Conservation (phyloP, 1,139 yeast genomes). For the Candida tetrigidarum region DNA sequence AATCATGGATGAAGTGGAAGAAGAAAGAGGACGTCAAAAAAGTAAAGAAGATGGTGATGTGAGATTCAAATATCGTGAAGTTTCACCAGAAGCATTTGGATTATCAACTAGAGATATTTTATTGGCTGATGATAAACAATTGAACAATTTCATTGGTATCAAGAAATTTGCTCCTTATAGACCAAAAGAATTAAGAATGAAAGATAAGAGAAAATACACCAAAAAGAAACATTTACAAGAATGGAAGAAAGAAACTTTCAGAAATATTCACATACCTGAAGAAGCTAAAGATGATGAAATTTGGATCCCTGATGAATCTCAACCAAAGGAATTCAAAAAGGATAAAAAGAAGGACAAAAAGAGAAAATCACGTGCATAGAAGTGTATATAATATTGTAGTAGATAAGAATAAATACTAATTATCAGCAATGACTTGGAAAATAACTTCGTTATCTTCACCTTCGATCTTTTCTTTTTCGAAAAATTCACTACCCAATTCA, state of each 20-base stretch:
- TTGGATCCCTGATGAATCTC: constrained; percentile 35
- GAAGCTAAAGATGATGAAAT: constrained; percentile 38
- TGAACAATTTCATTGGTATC: constrained; percentile 83
- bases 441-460: constrained; percentile 16
- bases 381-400: neutral
- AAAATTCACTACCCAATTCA: constrained; percentile 27
- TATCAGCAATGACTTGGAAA: constrained; percentile 16
- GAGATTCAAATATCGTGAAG: constrained; percentile 87
- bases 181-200: constrained; percentile 68
- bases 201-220: constrained; percentile 83
- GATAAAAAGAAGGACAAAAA: neutral
- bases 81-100: constrained; percentile 93
- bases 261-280: constrained; percentile 50
- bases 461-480: constrained; percentile 16
- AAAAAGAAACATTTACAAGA: constrained; percentile 83
- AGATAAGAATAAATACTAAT: neutral
- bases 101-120: constrained; percentile 85
- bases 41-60: constrained; percentile 38
- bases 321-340: constrained; percentile 7
- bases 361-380: constrained; percentile 1
- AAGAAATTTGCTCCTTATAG: constrained; percentile 95
- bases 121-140: constrained; percentile 83
- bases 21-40: constrained; percentile 58
- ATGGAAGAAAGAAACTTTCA: constrained; percentile 88
- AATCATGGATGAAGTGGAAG: constrained; percentile 66